These are phyloP conservation scores for Torulaspora quercuum DNA, from an alignment of 805 yeast genomes.

Conservation along the genomic window DNA sequence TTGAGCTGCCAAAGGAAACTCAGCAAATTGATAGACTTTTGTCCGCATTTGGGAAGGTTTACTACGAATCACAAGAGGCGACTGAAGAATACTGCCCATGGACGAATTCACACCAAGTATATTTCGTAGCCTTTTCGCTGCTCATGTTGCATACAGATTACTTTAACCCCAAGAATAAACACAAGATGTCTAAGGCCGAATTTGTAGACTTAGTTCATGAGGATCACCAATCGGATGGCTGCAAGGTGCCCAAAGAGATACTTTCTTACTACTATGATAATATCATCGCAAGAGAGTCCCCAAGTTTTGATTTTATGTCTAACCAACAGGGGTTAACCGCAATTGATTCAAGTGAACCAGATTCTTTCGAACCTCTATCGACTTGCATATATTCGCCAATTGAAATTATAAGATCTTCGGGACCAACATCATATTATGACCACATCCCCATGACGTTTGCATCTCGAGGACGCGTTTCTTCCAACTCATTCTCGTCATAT, in stretches of 20 bases:
- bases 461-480: constrained; percentile 18
- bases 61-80: constrained; percentile 37
- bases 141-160: constrained; percentile 72
- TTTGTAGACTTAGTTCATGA: constrained; percentile 48
- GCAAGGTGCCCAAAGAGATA: constrained; percentile 40
- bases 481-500: constrained; percentile 28
- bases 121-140: constrained; percentile 59
- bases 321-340: constrained; percentile 4
- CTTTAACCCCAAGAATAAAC: constrained; percentile 63
- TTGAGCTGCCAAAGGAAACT: constrained; percentile 64
- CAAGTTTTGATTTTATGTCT: constrained; percentile 25
- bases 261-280: constrained; percentile 64
- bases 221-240: constrained; percentile 31
- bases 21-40: constrained; percentile 73
- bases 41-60: constrained; percentile 53
- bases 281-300: constrained; percentile 56
- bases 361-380: not conserved
- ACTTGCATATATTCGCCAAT: constrained; percentile 26
- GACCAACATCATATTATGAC: constrained; percentile 10
- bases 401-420: constrained; percentile 15
- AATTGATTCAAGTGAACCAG: constrained; percentile 6
- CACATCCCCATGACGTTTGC: constrained; percentile 8
- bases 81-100: constrained; percentile 23
- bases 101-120: constrained; percentile 50
- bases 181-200: constrained; percentile 63